Percentiles rank a stretch among this genome's conserved stretches.
Evolutionary conservation across 768 basidiomycete genomes (phyloP).

Genomic region (Auriscalpium orientale): DNA sequence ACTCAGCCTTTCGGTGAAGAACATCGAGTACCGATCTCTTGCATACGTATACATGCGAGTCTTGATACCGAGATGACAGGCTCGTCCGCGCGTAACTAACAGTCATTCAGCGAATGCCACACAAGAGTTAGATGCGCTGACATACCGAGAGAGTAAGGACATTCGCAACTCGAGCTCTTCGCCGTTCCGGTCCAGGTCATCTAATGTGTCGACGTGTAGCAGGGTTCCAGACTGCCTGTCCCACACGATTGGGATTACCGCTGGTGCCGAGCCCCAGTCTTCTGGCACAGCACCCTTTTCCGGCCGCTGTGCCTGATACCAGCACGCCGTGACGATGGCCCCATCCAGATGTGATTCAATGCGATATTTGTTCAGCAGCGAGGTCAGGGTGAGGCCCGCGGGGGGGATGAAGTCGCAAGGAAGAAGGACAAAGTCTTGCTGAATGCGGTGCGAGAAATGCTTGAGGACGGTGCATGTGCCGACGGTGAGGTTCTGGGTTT

Average conservation of each 20-base stretch:
- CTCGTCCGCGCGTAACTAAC: slow-evolving; percentile 63
- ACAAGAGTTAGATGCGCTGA: slow-evolving; percentile 4
- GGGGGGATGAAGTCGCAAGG: slow-evolving; percentile 90
- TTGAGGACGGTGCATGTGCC: slow-evolving; percentile 74
- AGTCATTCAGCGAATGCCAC: not conserved
- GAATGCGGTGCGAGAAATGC: slow-evolving; percentile 69
- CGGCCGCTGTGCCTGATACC: slow-evolving; percentile 42
- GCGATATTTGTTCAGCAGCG: slow-evolving; percentile 77
- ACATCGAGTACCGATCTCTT: slow-evolving; percentile 65
- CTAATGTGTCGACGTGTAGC: slow-evolving; percentile 64
- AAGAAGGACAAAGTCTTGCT: slow-evolving; percentile 80
- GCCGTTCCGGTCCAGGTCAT: slow-evolving; percentile 56
- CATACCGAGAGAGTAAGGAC: slow-evolving; percentile 63
- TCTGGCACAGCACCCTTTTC: slow-evolving; percentile 54
- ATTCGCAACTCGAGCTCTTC: slow-evolving; percentile 73
- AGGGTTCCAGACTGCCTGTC: slow-evolving; percentile 59
- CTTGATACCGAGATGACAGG: slow-evolving; percentile 61
- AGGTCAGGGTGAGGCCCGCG: slow-evolving; percentile 56
- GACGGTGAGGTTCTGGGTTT: slow-evolving; percentile 52
- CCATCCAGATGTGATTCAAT: slow-evolving; percentile 58
- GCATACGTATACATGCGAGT: slow-evolving; percentile 91
- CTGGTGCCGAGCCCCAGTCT: slow-evolving; percentile 52
- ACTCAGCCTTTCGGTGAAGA: slow-evolving; percentile 55
- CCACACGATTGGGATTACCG: slow-evolving; percentile 53
- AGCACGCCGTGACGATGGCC: slow-evolving; percentile 58